phyloP scores from a whole-genome alignment of 2,329 filamentous ascomycete genomes.

The Akanthomyces dipterigenus region DNA sequence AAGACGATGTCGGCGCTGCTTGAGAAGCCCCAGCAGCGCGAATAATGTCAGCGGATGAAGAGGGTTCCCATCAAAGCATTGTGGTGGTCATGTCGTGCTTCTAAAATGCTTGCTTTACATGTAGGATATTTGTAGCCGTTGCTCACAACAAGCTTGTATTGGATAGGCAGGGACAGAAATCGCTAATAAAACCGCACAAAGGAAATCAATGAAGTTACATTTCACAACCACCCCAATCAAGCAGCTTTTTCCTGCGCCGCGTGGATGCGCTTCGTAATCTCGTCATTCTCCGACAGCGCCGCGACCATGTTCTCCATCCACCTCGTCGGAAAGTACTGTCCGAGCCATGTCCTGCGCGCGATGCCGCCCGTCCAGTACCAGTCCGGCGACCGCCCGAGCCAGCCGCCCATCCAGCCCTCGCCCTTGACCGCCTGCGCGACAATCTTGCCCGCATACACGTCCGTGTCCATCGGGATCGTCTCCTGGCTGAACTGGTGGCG shows the following conservation, averaged over 20 bases:
- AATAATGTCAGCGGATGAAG: neutral
- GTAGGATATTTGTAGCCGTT: too few relatives aligned
- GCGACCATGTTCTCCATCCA: conserved; percentile 1
- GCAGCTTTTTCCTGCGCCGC: neutral
- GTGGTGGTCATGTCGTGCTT: neutral
- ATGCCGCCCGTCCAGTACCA: conserved; percentile 16
- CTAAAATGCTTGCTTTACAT: too few relatives aligned
- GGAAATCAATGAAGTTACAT: neutral
- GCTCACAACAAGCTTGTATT: too few relatives aligned
- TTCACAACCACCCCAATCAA: neutral
- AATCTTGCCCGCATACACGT: conserved; percentile 36
- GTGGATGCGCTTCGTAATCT: neutral
- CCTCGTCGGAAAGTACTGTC: conserved; percentile 3
- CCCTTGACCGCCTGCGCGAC: conserved; percentile 36
- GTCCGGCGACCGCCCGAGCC: conserved; percentile 17
- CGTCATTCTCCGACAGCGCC: conserved; percentile 5
- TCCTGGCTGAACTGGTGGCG: conserved; percentile 44
- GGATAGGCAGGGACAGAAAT: too few relatives aligned
- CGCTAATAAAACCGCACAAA: neutral
- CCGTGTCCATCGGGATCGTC: conserved; percentile 36
- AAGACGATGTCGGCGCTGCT: neutral
- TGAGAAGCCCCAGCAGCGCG: neutral
- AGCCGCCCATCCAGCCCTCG: conserved; percentile 23
- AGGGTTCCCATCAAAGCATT: neutral
- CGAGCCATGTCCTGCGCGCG: conserved; percentile 4